These are phyloP conservation scores for Aschersonia sp. DNA, from an alignment of 2,329 filamentous ascomycete species.

Conservation along the genomic window DNA sequence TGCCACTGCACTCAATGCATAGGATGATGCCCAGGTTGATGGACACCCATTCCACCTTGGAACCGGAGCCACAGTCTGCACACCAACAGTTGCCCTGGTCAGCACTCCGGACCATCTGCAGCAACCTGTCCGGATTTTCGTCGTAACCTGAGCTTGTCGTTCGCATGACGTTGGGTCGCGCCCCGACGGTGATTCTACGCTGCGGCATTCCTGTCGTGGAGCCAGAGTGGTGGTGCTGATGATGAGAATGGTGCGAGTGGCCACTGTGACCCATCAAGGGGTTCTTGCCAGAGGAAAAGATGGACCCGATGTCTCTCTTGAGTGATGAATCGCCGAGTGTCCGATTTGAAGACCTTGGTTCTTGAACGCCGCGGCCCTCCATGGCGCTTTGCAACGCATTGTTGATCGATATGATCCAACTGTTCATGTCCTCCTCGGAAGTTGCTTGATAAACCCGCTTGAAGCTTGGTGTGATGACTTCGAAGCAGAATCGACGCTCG, in stretches of 20 bases:
- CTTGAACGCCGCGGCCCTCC: slow-evolving; percentile 56
- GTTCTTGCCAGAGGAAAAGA: slow-evolving; percentile 86
- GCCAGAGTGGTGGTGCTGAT: slow-evolving; percentile 22
- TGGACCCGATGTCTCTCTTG: slow-evolving; percentile 79
- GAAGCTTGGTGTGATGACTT: slow-evolving; percentile 92
- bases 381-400: slow-evolving; percentile 94
- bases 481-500: slow-evolving; percentile 92
- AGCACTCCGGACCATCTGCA: slow-evolving; percentile 75
- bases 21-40: slow-evolving; percentile 94
- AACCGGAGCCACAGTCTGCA: slow-evolving; percentile 81
- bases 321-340: slow-evolving; percentile 38
- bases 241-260: slow-evolving; percentile 26
- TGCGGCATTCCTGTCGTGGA: slow-evolving; percentile 44
- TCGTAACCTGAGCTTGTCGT: slow-evolving; percentile 60
- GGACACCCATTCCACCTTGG: slow-evolving; percentile 97
- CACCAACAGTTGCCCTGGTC: slow-evolving; percentile 91
- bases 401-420: slow-evolving; percentile 92
- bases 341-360: slow-evolving; percentile 28
- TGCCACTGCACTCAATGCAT: slow-evolving; percentile 96
- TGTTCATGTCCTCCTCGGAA: slow-evolving; percentile 95
- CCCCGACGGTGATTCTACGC: slow-evolving; percentile 82
- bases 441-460: slow-evolving; percentile 96
- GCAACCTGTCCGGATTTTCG: slow-evolving; percentile 70
- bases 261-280: slow-evolving; percentile 47
- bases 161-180: slow-evolving; percentile 59